These are phyloP conservation scores for Curvularia hawaiiensis DNA, from an alignment of 2,329 filamentous ascomycete genomes.

Conservation along the genomic window DNA sequence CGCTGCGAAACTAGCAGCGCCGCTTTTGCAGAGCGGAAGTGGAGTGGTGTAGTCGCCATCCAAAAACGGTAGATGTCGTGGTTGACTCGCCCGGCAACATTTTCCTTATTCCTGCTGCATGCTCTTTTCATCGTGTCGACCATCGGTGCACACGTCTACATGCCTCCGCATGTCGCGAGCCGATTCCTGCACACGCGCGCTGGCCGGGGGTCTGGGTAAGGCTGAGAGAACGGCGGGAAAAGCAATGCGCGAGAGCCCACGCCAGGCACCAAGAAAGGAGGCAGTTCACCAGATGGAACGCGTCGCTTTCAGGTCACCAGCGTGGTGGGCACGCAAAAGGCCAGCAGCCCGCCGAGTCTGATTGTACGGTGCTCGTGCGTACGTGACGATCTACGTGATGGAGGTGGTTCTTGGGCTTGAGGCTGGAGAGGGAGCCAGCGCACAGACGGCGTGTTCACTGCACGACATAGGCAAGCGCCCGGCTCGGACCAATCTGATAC, in stretches of 20 bases:
- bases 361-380: conserved; percentile 6
- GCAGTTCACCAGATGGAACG: neutral
- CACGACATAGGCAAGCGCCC: conserved; percentile 24
- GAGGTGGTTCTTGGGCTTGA: conserved; percentile 1
- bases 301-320: neutral
- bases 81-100: too few relatives aligned
- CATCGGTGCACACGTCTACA: neutral
- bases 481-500: conserved; percentile 20
- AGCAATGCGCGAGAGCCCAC: neutral
- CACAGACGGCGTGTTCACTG: conserved; percentile 21
- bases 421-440: conserved; percentile 12
- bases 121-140: neutral
- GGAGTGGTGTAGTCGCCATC: neutral
- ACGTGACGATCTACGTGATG: conserved; percentile 5
- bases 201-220: neutral
- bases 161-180: neutral
- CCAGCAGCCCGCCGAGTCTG: neutral
- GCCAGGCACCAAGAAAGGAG: neutral
- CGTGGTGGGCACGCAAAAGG: neutral
- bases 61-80: neutral
- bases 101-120: neutral
- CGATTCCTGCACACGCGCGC: neutral
- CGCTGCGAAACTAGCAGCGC: neutral
- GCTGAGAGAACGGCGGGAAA: conserved; percentile 6
- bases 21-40: neutral